phyloP scores from a whole-genome alignment of 805 yeast genomes.

The Spathaspora girioi region DNA sequence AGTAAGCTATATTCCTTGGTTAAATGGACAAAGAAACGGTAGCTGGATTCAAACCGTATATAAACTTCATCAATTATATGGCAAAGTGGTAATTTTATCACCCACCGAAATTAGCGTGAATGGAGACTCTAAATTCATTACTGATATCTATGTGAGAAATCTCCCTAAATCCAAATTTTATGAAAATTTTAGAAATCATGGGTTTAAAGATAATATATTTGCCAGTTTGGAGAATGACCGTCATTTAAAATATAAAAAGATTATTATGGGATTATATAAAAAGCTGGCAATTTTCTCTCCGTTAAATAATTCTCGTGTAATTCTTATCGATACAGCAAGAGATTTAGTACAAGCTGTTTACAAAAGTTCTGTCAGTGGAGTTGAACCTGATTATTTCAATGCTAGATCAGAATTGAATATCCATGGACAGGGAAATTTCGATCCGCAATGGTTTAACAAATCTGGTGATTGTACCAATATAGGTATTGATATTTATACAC shows the following conservation, averaged over 20 bases:
- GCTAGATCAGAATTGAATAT: conserved; percentile 28
- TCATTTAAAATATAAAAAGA: conserved; percentile 39
- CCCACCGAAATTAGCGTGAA: conserved; percentile 62
- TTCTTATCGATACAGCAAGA: conserved; percentile 22
- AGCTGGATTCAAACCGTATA: conserved; percentile 41
- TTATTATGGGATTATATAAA: conserved; percentile 29
- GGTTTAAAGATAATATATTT: conserved; percentile 52
- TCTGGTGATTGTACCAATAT: conserved; percentile 23
- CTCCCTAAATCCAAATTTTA: conserved; percentile 58
- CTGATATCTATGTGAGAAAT: conserved; percentile 55
- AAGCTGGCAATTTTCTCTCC: conserved; percentile 31
- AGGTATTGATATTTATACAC: conserved; percentile 50
- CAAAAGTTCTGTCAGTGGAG: conserved; percentile 26
- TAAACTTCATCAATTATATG: conserved; percentile 50
- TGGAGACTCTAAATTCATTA: conserved; percentile 45
- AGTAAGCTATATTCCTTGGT: conserved; percentile 32
- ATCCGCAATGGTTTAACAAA: conserved; percentile 29
- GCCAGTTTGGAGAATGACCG: conserved; percentile 46
- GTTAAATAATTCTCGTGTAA: conserved; percentile 23
- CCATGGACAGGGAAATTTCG: conserved; percentile 29
- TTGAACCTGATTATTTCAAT: conserved; percentile 30
- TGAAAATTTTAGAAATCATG: conserved; percentile 56
- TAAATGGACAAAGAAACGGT: conserved; percentile 42
- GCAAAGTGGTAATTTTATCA: conserved; percentile 58
- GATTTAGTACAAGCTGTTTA: conserved; percentile 25